phyloP scores from a whole-genome alignment of 2,329 filamentous ascomycete genomes.

The Alternaria hordeiaustralica region DNA sequence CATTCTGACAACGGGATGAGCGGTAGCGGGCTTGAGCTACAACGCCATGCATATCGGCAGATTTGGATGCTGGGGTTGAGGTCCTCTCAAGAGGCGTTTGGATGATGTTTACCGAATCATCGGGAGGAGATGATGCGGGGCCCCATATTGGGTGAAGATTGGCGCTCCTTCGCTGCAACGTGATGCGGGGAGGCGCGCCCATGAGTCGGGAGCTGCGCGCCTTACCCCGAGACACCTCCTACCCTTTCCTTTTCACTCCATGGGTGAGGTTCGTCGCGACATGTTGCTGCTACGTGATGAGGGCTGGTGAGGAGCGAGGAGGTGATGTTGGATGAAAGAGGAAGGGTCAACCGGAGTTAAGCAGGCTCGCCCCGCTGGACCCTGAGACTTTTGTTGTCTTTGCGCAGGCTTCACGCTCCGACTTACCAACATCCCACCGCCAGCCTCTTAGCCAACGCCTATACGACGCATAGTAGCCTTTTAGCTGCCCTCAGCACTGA shows the following conservation, averaged over 20 bases:
- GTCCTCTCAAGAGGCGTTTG: not conserved
- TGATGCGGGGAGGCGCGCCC: slow-evolving; percentile 6
- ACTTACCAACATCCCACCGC: not conserved
- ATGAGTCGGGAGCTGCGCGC: not conserved
- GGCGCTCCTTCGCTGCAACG: not conserved
- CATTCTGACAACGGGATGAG: not conserved
- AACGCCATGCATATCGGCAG: slow-evolving; percentile 21
- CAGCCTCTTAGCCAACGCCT: not conserved
- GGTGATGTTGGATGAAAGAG: not conserved
- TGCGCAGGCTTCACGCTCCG: not conserved
- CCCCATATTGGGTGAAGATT: slow-evolving; percentile 13
- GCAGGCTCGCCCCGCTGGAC: slow-evolving; percentile 16
- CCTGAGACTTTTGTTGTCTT: slow-evolving; percentile 17
- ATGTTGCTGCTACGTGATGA: not conserved
- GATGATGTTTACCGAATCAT: slow-evolving; percentile 11
- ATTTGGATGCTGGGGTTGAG: slow-evolving; percentile 6
- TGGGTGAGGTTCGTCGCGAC: not conserved
- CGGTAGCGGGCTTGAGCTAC: not conserved
- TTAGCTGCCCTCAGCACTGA: not conserved
- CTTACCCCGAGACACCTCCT: not conserved
- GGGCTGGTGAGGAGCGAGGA: slow-evolving; percentile 4
- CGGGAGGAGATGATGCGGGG: slow-evolving; percentile 18
- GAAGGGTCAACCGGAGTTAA: slow-evolving; percentile 10
- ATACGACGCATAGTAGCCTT: slow-evolving; percentile 7
- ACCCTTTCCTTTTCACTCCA: not conserved